Base-by-base conservation (phyloP, 495 filamentous ascomycete species). In the Penicillium ochrochloron region DNA sequence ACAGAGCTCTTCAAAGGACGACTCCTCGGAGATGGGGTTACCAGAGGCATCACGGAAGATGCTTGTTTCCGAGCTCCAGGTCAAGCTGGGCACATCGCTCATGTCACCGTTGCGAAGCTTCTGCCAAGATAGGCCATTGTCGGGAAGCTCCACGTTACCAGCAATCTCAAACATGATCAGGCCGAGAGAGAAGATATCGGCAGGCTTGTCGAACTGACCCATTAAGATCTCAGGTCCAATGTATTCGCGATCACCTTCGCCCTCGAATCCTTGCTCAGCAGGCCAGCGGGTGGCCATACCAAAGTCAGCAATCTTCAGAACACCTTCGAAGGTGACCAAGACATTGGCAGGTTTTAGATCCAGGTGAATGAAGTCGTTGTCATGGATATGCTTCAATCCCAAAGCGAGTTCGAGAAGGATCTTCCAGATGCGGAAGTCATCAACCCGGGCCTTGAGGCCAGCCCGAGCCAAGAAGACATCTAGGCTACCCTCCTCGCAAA, bases 351-450 rank as follows among this genome's bases (percentile, higher is more conserved):
- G 95, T 74, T 99, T 99, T 31, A 99, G 76, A 70, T 99, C 95
- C 19, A 98, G 86, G 73, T 99, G 95, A 59, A 97, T 93, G 71
- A 92, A 94, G 4, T 91, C 92, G 44, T 85, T 86, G 61, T 91
- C 85, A 73, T 99, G 95, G 60, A 99, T 93, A 39, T 93, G 89
- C 75, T 90, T 88, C 61, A 99, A 72, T 21, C 96, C 95, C 81
- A 89, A 79, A 66, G 88, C 83, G 41, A 95, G 66, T 71, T 99
- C 95, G 10, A 96, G 83, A 64, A 97, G 78, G 46, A 98, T 93
- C 76, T 99, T 99, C 95, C 95, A 99, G 69, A 98, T 96, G 29
- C 95, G 84, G 74, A 98, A 99, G 73, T 98, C 95, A 79, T 99
- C 95, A 60, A 99, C 76, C 67, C 94, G 86, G 53, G 91, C 93